Percentiles rank a stretch among this genome's conserved stretches.
Conservation (phyloP, 108 stramenopile species). For the Cyclotella atomus region DNA sequence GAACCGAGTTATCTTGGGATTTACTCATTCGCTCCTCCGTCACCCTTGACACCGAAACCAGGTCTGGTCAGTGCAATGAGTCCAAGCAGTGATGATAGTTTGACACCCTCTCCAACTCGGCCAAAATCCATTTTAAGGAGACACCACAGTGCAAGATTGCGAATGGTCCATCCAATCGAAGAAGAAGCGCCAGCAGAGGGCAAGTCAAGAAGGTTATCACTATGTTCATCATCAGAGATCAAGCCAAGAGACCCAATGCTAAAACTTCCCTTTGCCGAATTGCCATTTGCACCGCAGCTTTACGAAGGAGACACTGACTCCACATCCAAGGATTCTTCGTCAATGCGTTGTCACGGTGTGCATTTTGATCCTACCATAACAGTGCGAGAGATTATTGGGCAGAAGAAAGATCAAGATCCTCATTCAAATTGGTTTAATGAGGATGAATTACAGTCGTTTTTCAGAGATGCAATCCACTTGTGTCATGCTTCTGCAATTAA, state of each 20-base stretch:
- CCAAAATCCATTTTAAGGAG: slow-evolving; percentile 44
- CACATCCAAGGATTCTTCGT: not conserved
- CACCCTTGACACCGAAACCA: slow-evolving; percentile 23
- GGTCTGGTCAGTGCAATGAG: slow-evolving; percentile 6
- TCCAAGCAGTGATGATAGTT: slow-evolving; percentile 9
- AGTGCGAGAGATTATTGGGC: slow-evolving; percentile 26
- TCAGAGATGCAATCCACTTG: slow-evolving; percentile 31
- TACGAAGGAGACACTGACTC: slow-evolving; percentile 4
- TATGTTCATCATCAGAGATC: not conserved
- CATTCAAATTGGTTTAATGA: slow-evolving; percentile 40
- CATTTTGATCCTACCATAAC: slow-evolving; percentile 51
- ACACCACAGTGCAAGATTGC: slow-evolving; percentile 4
- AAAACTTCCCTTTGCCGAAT: not conserved
- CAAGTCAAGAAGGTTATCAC: slow-evolving; percentile 3
- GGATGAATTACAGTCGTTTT: slow-evolving; percentile 28
- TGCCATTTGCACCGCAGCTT: slow-evolving; percentile 6
- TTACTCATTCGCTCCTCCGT: slow-evolving; percentile 32
- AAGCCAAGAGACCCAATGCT: not conserved
- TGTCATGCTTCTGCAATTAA: slow-evolving; percentile 33
- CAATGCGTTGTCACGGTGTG: slow-evolving; percentile 3
- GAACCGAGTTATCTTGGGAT: slow-evolving; percentile 42
- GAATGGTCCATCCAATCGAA: not conserved
- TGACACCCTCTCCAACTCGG: slow-evolving; percentile 11
- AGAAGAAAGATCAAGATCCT: not conserved
- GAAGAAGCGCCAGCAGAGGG: slow-evolving; percentile 6